A percentile compares a stretch with the other conserved stretches of the same genome.
These are phyloP conservation scores for Ocimum tenuiflorum DNA, from an alignment of 257 asterid species.

Conservation along the genomic window DNA sequence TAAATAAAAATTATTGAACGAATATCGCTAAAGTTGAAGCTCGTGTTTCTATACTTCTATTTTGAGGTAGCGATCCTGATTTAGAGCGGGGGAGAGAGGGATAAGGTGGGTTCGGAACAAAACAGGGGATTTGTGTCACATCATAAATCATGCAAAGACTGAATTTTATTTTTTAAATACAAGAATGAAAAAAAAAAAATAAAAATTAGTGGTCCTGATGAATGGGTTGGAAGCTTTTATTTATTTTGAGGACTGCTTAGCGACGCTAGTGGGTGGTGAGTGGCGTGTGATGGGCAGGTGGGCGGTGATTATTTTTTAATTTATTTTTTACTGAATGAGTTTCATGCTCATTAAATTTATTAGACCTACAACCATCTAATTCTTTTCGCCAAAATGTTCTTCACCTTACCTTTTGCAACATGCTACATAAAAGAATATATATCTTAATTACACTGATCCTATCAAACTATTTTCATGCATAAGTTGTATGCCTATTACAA, in stretches of 20 bases:
- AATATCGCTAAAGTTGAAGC: not conserved
- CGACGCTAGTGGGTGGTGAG: slow-evolving; percentile 15
- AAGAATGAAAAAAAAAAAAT: not conserved
- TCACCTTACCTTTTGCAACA: not conserved
- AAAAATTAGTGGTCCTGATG: slow-evolving; percentile 22
- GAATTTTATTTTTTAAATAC: too few species aligned
- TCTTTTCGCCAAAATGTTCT: not conserved
- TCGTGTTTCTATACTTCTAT: not conserved
- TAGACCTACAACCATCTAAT: not conserved
- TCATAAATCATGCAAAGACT: slow-evolving; percentile 14
- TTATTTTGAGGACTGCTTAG: slow-evolving; percentile 16
- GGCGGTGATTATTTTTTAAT: slow-evolving; percentile 19
- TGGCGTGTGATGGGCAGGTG: slow-evolving; percentile 24
- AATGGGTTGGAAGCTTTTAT: slow-evolving; percentile 21
- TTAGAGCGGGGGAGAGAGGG: not conserved
- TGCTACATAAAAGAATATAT: too few species aligned
- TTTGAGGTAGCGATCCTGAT: not conserved
- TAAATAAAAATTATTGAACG: not conserved
- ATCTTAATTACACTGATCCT: too few species aligned
- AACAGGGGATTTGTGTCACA: slow-evolving; percentile 18
- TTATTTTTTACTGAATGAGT: not conserved
- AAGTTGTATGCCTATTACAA: too few species aligned
- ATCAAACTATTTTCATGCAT: too few species aligned
- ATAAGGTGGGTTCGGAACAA: not conserved
- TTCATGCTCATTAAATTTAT: not conserved